These are phyloP conservation scores for Podospora appendiculata DNA, from an alignment of 495 filamentous ascomycete genomes.

Conservation along the genomic window DNA sequence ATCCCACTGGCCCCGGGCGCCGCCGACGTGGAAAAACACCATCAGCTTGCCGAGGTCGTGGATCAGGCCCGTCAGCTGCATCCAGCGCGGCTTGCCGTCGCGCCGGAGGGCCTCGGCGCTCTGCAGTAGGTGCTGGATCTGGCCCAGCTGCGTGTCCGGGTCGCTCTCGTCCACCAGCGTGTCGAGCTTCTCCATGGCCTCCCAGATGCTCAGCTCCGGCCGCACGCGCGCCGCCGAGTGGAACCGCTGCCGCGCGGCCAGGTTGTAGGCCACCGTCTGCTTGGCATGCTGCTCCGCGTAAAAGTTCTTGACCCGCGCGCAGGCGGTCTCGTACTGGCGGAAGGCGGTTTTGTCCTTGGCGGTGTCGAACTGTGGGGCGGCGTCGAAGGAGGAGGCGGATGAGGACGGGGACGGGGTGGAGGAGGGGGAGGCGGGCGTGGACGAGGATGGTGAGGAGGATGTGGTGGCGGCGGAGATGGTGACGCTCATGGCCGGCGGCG, in stretches of 20 bases:
- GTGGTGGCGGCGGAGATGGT: background rate
- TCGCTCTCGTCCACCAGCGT: conserved; percentile 83
- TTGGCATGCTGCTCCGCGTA: conserved; percentile 78
- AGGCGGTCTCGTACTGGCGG: conserved; percentile 70
- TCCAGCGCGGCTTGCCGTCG: conserved; percentile 87
- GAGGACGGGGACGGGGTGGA: conserved; percentile 27
- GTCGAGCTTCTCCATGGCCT: conserved; percentile 85
- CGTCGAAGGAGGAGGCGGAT: conserved; percentile 39
- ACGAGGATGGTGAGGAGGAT: background rate
- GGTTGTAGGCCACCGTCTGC: conserved; percentile 80
- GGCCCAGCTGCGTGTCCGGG: conserved; percentile 72
- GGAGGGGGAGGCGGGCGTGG: background rate
- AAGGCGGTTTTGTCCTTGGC: conserved; percentile 77
- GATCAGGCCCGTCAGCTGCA: conserved; percentile 83
- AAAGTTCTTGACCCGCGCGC: conserved; percentile 73
- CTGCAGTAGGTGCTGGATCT: conserved; percentile 84
- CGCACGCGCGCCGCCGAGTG: conserved; percentile 48
- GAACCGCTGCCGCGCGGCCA: conserved; percentile 65
- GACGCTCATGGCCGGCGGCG: background rate
- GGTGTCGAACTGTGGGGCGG: conserved; percentile 60
- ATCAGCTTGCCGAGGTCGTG: conserved; percentile 86
- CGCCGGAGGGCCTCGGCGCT: conserved; percentile 79
- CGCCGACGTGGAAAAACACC: conserved; percentile 58
- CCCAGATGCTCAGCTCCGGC: conserved; percentile 75
- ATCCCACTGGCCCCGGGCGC: conserved; percentile 74